These are phyloP conservation scores for Suillus spraguei DNA, from an alignment of 768 basidiomycete genomes.

Conservation along the genomic window DNA sequence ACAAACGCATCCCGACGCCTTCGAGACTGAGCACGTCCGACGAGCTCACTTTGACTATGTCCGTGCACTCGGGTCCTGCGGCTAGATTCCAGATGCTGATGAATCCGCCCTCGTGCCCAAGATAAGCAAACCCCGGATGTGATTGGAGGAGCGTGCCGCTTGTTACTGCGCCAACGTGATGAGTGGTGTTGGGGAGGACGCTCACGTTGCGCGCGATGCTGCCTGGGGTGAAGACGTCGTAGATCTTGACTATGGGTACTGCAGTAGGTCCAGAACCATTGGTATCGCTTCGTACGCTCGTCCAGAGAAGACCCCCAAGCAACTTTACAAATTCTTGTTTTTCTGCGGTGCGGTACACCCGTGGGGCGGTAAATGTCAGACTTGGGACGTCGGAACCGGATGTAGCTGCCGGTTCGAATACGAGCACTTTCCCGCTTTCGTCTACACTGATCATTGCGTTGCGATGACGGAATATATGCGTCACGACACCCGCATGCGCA, in stretches of 20 bases:
- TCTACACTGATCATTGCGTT: constrained; percentile 79
- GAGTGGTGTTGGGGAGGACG: constrained; percentile 46
- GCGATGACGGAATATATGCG: constrained; percentile 73
- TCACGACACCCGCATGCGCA: constrained; percentile 68
- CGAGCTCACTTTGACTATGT: constrained; percentile 77
- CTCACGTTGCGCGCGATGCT: constrained; percentile 50
- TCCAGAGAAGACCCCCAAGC: constrained; percentile 82
- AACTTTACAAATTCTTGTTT: constrained; percentile 81
- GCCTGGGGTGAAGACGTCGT: constrained; percentile 70
- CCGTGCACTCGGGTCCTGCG: constrained; percentile 62
- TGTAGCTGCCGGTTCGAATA: constrained; percentile 59
- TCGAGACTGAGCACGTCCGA: constrained; percentile 84
- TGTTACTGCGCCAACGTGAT: constrained; percentile 81
- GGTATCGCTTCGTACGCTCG: constrained; percentile 59
- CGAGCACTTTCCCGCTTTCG: constrained; percentile 79
- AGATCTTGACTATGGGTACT: constrained; percentile 78
- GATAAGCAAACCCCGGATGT: constrained; percentile 65
- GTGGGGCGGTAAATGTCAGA: constrained; percentile 51
- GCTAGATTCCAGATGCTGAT: constrained; percentile 79
- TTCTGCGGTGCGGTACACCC: constrained; percentile 71
- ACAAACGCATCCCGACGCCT: constrained; percentile 82
- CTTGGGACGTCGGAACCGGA: constrained; percentile 41
- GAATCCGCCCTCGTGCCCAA: constrained; percentile 92
- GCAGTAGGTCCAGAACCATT: constrained; percentile 45
- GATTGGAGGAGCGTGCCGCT: constrained; percentile 77